Percentiles rank a stretch among this genome's conserved stretches.
Conservation (phyloP, 2,329 filamentous ascomycete genomes). For the Talaromyces marneffei region DNA sequence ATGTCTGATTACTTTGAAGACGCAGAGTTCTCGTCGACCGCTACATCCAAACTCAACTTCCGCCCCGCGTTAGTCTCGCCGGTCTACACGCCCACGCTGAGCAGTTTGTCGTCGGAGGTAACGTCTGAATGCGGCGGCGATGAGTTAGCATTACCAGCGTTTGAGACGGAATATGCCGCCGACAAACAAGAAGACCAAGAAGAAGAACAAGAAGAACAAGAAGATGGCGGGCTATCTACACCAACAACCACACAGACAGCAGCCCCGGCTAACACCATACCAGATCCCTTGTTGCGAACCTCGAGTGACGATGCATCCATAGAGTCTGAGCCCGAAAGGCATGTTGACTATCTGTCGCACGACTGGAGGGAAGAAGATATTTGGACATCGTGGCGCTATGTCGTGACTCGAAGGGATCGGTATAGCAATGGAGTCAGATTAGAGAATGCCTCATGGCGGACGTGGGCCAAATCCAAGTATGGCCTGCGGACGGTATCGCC, state of each 20-base stretch:
- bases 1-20: conserved; percentile 24
- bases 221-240: conserved; percentile 1
- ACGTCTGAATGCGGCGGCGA: conserved; percentile 27
- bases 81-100: conserved; percentile 34
- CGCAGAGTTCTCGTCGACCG: conserved; percentile 25
- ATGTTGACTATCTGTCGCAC: conserved; percentile 94
- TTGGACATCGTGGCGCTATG: conserved; percentile 94
- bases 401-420: conserved; percentile 69
- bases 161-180: conserved; percentile 33
- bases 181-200: background rate
- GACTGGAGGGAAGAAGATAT: conserved; percentile 94
- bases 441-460: conserved; percentile 95
- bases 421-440: conserved; percentile 76
- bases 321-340: conserved; percentile 67
- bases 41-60: conserved; percentile 34
- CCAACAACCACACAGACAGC: background rate
- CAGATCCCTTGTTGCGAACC: conserved; percentile 1
- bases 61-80: conserved; percentile 25
- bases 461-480: conserved; percentile 91
- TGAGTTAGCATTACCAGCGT: conserved; percentile 40
- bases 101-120: conserved; percentile 32
- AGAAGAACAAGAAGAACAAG: background rate
- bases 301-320: conserved; percentile 66
- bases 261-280: background rate
- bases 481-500: conserved; percentile 81